phyloP scores from a whole-genome alignment of 257 asterid species.

The Lantana camara region DNA sequence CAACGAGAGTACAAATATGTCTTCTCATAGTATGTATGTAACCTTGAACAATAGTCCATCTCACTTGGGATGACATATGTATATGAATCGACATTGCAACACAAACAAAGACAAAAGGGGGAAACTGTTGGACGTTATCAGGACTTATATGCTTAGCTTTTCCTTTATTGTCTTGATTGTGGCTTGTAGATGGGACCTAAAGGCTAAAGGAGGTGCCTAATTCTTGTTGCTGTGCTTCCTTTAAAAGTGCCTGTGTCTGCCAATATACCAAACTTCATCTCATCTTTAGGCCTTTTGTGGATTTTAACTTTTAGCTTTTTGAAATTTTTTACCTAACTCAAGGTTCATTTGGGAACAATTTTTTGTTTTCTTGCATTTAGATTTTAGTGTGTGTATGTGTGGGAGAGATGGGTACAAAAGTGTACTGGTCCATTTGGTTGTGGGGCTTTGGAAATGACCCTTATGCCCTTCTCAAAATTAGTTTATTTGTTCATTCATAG shows the following conservation, averaged over 20 bases:
- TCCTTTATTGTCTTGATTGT: constrained; percentile 38
- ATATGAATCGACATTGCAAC: constrained; percentile 15
- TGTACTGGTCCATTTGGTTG: neutral
- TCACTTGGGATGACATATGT: neutral
- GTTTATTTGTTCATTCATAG: too few relatives aligned
- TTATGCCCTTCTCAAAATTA: too few relatives aligned
- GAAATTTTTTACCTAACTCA: neutral
- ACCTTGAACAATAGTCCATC: neutral
- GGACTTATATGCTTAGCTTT: constrained; percentile 28
- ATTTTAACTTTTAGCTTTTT: constrained; percentile 9
- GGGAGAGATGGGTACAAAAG: neutral
- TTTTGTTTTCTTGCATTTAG: neutral
- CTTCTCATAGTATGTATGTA: neutral
- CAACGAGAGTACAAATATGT: constrained; percentile 14
- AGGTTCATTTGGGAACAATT: constrained; percentile 2
- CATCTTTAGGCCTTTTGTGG: constrained; percentile 32
- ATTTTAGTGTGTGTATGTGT: neutral
- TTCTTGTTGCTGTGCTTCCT: constrained; percentile 28
- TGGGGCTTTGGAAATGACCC: neutral
- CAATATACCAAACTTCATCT: constrained; percentile 8
- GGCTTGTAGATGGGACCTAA: constrained; percentile 38
- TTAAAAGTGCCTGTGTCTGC: constrained; percentile 30
- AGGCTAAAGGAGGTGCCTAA: constrained; percentile 24
- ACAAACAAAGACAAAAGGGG: constrained; percentile 22
- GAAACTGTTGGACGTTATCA: constrained; percentile 25